Conservation (phyloP, 177 flowering plant species). For the Vitis hybrid region DNA sequence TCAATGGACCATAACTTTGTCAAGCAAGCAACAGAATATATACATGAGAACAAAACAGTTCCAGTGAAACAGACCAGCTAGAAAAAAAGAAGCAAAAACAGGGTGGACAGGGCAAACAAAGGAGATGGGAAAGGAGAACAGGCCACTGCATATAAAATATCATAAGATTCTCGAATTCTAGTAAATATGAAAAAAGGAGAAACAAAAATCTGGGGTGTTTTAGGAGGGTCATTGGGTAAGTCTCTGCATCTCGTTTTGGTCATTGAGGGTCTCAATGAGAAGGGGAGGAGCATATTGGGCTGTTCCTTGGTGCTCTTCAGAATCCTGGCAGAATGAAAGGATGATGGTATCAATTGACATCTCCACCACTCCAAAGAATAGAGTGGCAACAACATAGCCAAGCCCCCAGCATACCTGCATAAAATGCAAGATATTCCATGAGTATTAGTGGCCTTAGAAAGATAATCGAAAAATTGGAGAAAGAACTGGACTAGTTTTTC, state of each 20-base stretch:
- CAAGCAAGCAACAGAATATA: too few relatives aligned
- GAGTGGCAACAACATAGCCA: constrained; percentile 84
- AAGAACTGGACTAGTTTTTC: too few relatives aligned
- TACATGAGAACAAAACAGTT: too few relatives aligned
- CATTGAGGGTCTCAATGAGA: constrained; percentile 79
- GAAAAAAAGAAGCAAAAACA: too few relatives aligned
- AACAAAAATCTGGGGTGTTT: not conserved
- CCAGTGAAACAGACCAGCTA: too few relatives aligned
- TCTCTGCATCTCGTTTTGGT: constrained; percentile 84
- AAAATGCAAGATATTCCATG: constrained; percentile 1
- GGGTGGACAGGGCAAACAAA: too few relatives aligned
- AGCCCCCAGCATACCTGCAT: constrained; percentile 83
- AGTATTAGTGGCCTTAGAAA: not conserved
- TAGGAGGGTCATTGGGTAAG: constrained; percentile 61
- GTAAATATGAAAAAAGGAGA: constrained; percentile 5
- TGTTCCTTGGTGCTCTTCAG: constrained; percentile 93
- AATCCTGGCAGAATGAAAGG: constrained; percentile 84
- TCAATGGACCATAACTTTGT: too few relatives aligned
- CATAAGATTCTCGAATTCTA: not conserved
- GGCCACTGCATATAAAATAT: too few relatives aligned
- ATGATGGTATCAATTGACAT: constrained; percentile 94
- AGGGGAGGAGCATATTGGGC: constrained; percentile 95
- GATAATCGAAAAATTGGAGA: not conserved
- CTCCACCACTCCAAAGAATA: constrained; percentile 91
- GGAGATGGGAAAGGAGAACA: too few relatives aligned